Evolutionary conservation across 192 early-diverging fungal species (phyloP).

Genomic region (Glomus cerebriforme): DNA sequence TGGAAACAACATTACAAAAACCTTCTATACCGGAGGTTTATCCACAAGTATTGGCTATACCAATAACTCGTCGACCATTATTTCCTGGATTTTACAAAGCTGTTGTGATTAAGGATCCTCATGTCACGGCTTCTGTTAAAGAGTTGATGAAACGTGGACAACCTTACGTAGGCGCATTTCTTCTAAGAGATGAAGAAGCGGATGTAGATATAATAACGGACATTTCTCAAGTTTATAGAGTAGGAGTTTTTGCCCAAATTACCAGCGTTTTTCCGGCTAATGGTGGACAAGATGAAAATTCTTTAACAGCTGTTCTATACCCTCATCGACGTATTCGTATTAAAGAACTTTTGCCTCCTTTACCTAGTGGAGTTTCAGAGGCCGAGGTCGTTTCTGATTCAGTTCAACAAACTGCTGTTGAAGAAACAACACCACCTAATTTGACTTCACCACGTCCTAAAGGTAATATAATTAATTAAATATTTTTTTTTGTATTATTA

Average conservation of each 20-base stretch:
- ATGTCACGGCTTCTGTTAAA: conserved; percentile 90
- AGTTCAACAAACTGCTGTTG: conserved; percentile 32
- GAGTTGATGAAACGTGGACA: conserved; percentile 88
- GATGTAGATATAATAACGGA: conserved; percentile 81
- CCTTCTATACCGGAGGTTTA: conserved; percentile 89
- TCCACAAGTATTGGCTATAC: conserved; percentile 91
- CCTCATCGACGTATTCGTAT: conserved; percentile 91
- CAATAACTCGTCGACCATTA: conserved; percentile 87
- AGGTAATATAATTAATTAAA: no score
- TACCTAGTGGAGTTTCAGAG: conserved; percentile 8
- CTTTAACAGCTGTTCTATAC: conserved; percentile 92
- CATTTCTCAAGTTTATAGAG: conserved; percentile 78
- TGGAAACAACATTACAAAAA: conserved; percentile 70
- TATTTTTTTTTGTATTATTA: not conserved
- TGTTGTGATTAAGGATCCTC: conserved; percentile 92
- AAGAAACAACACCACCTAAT: conserved; percentile 26
- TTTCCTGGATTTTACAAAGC: conserved; percentile 99
- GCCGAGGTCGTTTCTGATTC: conserved; percentile 23
- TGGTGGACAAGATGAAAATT: conserved; percentile 69
- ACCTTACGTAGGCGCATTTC: conserved; percentile 96
- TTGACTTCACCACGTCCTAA: not conserved
- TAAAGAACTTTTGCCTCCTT: conserved; percentile 62
- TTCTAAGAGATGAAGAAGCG: conserved; percentile 87
- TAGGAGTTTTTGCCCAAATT: conserved; percentile 98
- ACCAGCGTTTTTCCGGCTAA: conserved; percentile 89